These are phyloP conservation scores for Komagataella ulmi DNA, from an alignment of 805 yeast genomes.

Conservation along the genomic window DNA sequence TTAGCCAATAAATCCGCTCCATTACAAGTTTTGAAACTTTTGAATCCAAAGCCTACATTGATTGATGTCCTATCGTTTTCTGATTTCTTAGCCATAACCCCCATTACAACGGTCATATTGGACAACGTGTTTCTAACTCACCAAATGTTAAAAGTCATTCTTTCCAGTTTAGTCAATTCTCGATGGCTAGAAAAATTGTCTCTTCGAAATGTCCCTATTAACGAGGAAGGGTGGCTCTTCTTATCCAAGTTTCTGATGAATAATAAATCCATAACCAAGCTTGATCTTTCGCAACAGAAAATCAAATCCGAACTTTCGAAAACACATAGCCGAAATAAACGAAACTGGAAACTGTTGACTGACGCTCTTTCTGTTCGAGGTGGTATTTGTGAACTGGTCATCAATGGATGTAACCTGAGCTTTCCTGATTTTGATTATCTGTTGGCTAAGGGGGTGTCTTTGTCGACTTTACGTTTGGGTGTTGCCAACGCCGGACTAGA, in stretches of 20 bases:
- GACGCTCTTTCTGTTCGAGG: slow-evolving; percentile 27
- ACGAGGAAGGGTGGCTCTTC: slow-evolving; percentile 34
- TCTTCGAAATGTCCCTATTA: slow-evolving; percentile 41
- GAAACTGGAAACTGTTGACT: slow-evolving; percentile 41
- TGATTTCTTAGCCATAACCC: slow-evolving; percentile 43
- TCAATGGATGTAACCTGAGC: slow-evolving; percentile 39
- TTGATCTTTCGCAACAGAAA: slow-evolving; percentile 45
- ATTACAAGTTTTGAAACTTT: slow-evolving; percentile 37
- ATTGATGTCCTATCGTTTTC: slow-evolving; percentile 44
- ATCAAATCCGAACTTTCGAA: slow-evolving; percentile 30
- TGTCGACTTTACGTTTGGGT: slow-evolving; percentile 36
- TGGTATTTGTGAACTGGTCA: slow-evolving; percentile 44
- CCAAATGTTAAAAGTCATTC: slow-evolving; percentile 36
- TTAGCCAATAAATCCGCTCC: slow-evolving; percentile 37
- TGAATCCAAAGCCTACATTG: slow-evolving; percentile 45
- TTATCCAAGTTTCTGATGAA: slow-evolving; percentile 33
- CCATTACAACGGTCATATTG: slow-evolving; percentile 39
- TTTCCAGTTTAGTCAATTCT: slow-evolving; percentile 31
- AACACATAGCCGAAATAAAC: slow-evolving; percentile 23
- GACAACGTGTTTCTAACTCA: slow-evolving; percentile 43
- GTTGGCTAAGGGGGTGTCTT: slow-evolving; percentile 24
- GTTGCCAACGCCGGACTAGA: slow-evolving; percentile 39
- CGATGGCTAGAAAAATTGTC: slow-evolving; percentile 35
- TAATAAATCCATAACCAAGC: slow-evolving; percentile 29
- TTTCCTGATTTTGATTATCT: slow-evolving; percentile 26